Base-by-base conservation (phyloP, 106 monocot species). In the Posidonia australis region DNA sequence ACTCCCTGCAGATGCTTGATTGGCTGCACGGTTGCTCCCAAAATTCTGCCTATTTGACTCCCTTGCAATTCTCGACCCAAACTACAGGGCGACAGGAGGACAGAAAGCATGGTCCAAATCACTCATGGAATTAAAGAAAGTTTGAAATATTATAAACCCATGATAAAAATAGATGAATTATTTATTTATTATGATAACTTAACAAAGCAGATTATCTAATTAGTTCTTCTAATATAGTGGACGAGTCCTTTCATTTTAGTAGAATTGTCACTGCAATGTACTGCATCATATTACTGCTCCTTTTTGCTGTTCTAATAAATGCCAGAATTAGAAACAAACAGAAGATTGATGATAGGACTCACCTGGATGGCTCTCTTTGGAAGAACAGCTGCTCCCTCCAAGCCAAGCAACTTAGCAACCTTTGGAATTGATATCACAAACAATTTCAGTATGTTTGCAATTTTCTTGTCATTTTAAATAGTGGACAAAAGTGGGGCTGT, bases 281-380 rank as follows among this genome's bases (percentile, higher is more conserved):
- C 7, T 36, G 36, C 36, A 36, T 36, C 36, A 4, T 36, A 36
- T 36, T 7, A 36, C n/a, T n/a, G n/a, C n/a, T n/a, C n/a, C n/a
- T n/a, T n/a, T 36, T 7, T 36, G 36, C 2, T 36, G 7, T 36
- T 36, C 36, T 36, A 36, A 4, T 36, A 36, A 36, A 36, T 36
- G 36, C 7, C 7, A 7, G 36, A 36, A 36, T 36, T 2, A 36
- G 7, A 36, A 36, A 36, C 7, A 7, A 36, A 36, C 5, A 36
- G 36, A 36, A 4, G 36, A 36, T 36, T 4, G 36, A 36, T 7
- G 36, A 36, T 36, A 36, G 7, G 59, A 22, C 26, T 29, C 52
- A 98, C 98, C 87, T 98, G 98, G 19, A 98, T 98, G 51, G 98
- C 98, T 48, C 98, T 78, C 67, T 98, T 98, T 32, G 98, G 98